Base-by-base conservation (phyloP, 768 basidiomycete genomes). In the Lentinula raphanica region DNA sequence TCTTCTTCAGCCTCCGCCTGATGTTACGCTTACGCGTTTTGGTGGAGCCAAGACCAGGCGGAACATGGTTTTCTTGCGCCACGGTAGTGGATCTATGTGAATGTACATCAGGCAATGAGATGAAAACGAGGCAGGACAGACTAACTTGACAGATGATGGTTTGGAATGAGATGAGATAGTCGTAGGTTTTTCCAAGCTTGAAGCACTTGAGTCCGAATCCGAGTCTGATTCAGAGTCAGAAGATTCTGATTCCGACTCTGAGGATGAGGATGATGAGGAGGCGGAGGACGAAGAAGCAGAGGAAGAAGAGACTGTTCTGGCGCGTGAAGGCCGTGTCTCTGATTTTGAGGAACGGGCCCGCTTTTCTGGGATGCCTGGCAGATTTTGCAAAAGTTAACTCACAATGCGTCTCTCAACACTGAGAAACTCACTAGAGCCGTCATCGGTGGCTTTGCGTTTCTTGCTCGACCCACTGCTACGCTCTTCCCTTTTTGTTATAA, bases 21-120 rank as follows among this genome's bases (percentile, higher is more conserved):
- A 57, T n/a, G 23, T 57, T 57, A 28, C 56, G 56, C 44, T 49
- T 57, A 19, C 44, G 56, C 44, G 56, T 57, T 48, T 49, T 42
- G n/a, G 21, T 38, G n/a, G 56, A 57, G 23, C 56, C 56, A 6
- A 48, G 21, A 12, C 56, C 56, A 32, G 56, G 56, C 3, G 56
- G 56, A 19, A 53, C 39, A 49, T 49, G 27, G 48, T 3, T 29
- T 39, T 42, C n/a, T 8, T 40, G 19, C 1, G 25, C 11, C 9
- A 12, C 13, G 31, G 27, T 25, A 28, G 53, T 27, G 12, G 13
- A 39, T 39, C 40, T 54, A 17, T 6, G 17, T 15, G n/a, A n/a
- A 28, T 12, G 25, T 15, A 53, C 6, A 8, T 21, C 23, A 23
- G 5, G 17, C 6, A 11, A 29, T 3, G 13, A 32, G 17, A 35